These are phyloP conservation scores for Globisporangium apiculatum DNA, from an alignment of 352 stramenopile genomes.

Conservation along the genomic window DNA sequence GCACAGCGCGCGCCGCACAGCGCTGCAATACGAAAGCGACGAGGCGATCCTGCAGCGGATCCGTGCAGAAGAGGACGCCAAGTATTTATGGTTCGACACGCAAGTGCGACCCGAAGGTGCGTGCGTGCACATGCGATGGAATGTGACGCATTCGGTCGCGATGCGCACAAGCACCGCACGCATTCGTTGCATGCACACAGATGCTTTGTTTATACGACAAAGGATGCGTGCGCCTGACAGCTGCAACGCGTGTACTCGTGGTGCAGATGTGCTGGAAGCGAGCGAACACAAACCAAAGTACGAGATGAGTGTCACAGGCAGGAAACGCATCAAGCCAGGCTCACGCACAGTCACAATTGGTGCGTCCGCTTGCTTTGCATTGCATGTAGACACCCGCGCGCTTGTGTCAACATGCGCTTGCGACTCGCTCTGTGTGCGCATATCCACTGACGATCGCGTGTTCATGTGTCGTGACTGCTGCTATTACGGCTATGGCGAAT, in stretches of 20 bases:
- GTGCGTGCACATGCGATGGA: background rate
- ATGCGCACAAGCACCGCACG: background rate
- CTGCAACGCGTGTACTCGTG: background rate
- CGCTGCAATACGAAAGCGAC: slow-evolving; percentile 19
- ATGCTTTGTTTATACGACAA: background rate
- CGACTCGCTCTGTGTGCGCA: background rate
- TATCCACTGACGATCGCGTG: background rate
- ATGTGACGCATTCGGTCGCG: background rate
- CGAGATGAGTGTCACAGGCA: slow-evolving; percentile 67
- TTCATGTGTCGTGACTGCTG: too few species aligned
- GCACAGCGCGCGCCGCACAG: slow-evolving; percentile 1
- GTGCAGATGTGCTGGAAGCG: slow-evolving; percentile 67
- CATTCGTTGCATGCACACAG: background rate
- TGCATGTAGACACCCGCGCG: background rate
- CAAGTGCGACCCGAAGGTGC: slow-evolving; percentile 47
- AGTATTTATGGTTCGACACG: slow-evolving; percentile 67
- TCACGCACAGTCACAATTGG: slow-evolving; percentile 47
- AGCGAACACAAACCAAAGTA: slow-evolving; percentile 62
- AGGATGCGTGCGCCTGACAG: background rate
- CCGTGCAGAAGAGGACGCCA: slow-evolving; percentile 11
- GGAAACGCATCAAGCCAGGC: slow-evolving; percentile 63
- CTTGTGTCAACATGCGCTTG: background rate
- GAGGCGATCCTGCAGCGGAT: slow-evolving; percentile 11
- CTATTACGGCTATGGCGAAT: too few species aligned
- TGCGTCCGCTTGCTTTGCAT: slow-evolving; percentile 2